Base-by-base conservation (phyloP, 1,284 basidiomycete species). In the Neolentinus lepideus region DNA sequence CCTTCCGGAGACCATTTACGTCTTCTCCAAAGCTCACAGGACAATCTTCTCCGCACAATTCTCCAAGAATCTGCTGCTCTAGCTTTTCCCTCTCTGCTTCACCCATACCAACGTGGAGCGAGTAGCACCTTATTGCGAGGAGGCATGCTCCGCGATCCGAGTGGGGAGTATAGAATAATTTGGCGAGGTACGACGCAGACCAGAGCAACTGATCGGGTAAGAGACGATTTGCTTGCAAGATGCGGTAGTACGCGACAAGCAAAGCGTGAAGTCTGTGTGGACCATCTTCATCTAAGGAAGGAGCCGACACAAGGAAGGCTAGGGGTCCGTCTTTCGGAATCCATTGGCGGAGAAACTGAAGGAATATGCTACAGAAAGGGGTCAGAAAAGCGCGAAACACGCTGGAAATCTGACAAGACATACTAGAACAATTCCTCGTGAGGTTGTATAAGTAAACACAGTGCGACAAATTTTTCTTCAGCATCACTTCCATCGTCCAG, bases 371-470 rank as follows among this genome's bases (percentile, higher is more conserved):
- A 60, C 16, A 43, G 9, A 58, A 47, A 45, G 58, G 57, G 46
- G 52, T 16, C 27, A 57, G 60, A 63, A 50, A 22, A 62, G 33
- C 29, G 53, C 56, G 58, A 6, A 43, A 43, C 38, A 57, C 52
- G n/a, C 4, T 33, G 57, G 19, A 19, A 56, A 21, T 55, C 55
- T 12, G 50, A 43, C 6, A 12, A 27, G 4, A 78, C 90, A 59
- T 64, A 92, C 89, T 89, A 81, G 62, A 81, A 91, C 36, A 92
- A 69, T 66, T 92, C 88, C 63, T 84, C 80, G 61, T 90, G 84
- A 43, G 79, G 72, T 69, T 89, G 84, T 29, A 90, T 64, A 55
- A 88, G 71, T 53, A 80, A 65, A 65, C 74, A 84, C 9, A 90
- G 67, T 1, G 86, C 85, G 54, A 77, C 72, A 24, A 91, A 67